Conservation (phyloP, 805 yeast species). For the Ogataea siamensis region DNA sequence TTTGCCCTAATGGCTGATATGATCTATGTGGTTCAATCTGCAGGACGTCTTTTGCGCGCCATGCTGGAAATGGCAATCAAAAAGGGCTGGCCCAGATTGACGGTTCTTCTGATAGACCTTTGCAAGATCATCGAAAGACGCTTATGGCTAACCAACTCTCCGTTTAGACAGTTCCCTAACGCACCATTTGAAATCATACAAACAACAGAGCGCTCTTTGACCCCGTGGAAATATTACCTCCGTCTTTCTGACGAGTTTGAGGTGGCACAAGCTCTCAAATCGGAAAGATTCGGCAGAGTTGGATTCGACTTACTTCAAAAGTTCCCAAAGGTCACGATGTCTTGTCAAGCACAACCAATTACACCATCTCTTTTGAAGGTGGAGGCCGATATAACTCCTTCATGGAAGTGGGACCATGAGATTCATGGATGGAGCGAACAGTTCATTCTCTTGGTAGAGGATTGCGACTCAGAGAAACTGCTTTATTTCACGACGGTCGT, state of each 20-base stretch:
- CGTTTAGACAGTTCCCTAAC: conserved; percentile 76
- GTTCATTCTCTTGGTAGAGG: conserved; percentile 75
- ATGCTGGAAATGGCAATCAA: conserved; percentile 71
- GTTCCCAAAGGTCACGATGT: conserved; percentile 68
- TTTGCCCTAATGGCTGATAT: conserved; percentile 91
- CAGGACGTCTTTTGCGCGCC: conserved; percentile 84
- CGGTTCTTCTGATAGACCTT: conserved; percentile 56
- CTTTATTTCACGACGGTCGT: conserved; percentile 56
- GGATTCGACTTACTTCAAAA: conserved; percentile 60
- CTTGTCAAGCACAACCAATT: conserved; percentile 70
- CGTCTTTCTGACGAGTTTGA: conserved; percentile 65
- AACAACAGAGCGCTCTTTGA: conserved; percentile 72
- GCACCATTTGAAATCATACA: conserved; percentile 70
- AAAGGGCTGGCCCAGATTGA: conserved; percentile 67
- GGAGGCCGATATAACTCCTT: conserved; percentile 64
- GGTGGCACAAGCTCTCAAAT: conserved; percentile 76
- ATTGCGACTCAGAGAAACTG: conserved; percentile 75
- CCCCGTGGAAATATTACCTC: conserved; percentile 82
- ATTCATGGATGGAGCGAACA: conserved; percentile 65
- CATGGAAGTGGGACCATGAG: conserved; percentile 72
- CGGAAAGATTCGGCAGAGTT: conserved; percentile 60
- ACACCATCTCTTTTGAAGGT: conserved; percentile 66
- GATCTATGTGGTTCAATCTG: conserved; percentile 90
- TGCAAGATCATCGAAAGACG: conserved; percentile 79
- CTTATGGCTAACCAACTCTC: conserved; percentile 83